Percentiles rank a stretch among this genome's conserved stretches.
Conservation (phyloP, 164 flowering plant genomes). For the Magnolia sinica region DNA sequence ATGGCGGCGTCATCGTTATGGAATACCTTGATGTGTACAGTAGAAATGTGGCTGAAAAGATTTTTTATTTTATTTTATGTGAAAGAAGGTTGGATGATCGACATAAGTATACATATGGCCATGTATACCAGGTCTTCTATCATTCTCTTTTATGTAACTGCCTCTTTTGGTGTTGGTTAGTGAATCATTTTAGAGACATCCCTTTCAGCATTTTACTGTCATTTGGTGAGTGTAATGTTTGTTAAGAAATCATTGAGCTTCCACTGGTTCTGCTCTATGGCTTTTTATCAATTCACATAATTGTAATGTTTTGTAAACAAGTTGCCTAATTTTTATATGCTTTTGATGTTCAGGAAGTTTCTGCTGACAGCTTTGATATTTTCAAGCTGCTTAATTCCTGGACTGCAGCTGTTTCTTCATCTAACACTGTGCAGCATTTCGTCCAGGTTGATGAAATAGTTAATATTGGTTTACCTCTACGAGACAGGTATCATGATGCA, state of each 20-base stretch:
- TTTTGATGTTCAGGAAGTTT: neutral
- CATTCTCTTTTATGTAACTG: neutral
- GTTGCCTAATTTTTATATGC: neutral
- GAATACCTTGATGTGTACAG: no score
- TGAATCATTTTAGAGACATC: neutral
- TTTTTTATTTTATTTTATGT: no score
- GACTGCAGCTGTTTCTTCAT: neutral
- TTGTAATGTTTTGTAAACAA: neutral
- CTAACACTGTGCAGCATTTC: constrained; percentile 15
- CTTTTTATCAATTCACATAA: neutral
- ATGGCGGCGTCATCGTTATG: no score
- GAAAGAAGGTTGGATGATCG: neutral
- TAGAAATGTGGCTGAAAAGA: no score
- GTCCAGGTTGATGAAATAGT: constrained; percentile 86
- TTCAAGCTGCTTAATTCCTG: neutral
- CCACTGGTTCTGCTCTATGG: neutral
- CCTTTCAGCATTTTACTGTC: neutral
- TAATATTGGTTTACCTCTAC: constrained; percentile 67
- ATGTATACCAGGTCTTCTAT: neutral
- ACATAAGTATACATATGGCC: neutral
- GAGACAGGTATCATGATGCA: constrained; percentile 71
- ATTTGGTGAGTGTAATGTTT: neutral
- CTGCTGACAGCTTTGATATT: neutral
- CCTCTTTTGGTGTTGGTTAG: neutral
- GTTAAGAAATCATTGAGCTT: neutral